A percentile compares a stretch with the other conserved stretches of the same genome.
Conservation (phyloP, 345 rosid genomes). For the Euphorbia lathyris region DNA sequence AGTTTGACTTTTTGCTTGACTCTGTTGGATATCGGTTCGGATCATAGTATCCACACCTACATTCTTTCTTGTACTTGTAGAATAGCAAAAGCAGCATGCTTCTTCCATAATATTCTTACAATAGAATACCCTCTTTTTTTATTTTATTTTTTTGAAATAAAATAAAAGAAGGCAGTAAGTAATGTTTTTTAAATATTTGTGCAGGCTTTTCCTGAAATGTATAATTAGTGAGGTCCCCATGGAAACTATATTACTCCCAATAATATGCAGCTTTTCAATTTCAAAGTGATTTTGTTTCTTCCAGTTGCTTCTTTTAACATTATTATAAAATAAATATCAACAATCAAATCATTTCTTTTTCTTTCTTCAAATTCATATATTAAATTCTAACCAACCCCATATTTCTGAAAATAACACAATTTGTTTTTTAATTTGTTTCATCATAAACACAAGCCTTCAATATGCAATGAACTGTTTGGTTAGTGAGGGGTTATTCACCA, state of each 20-base stretch:
- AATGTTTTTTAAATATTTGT: not conserved
- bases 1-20: too few relatives aligned
- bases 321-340: not conserved
- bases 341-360: not conserved
- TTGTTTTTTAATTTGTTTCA: too few relatives aligned
- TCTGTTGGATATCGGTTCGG: too few relatives aligned
- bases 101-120: not conserved
- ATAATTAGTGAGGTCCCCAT: slow-evolving; percentile 1
- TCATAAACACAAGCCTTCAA: too few relatives aligned
- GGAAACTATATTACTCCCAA: not conserved
- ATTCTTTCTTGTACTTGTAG: too few relatives aligned
- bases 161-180: not conserved
- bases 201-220: not conserved
- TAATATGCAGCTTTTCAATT: not conserved
- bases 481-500: too few relatives aligned
- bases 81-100: too few relatives aligned
- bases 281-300: not conserved
- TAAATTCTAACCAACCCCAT: not conserved
- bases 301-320: not conserved
- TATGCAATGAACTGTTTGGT: too few relatives aligned
- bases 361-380: not conserved
- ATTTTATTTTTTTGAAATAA: too few relatives aligned
- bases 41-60: too few relatives aligned
- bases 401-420: not conserved
- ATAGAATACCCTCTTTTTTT: not conserved